These are phyloP conservation scores for Calonectria hongkongensis DNA, from an alignment of 2,329 filamentous ascomycete species.

Conservation along the genomic window DNA sequence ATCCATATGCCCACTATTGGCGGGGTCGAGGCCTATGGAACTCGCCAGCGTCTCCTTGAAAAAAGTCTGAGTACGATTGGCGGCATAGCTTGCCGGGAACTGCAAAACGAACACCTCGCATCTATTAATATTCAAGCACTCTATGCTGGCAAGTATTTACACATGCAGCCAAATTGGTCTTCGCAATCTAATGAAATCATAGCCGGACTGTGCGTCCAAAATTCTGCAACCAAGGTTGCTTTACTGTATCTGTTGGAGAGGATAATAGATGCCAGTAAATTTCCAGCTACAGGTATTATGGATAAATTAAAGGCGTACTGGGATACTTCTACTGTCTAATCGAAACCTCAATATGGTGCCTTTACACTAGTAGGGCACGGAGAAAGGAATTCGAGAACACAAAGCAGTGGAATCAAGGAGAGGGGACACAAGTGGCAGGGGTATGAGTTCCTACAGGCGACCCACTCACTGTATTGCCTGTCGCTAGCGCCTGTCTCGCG, in stretches of 20 bases:
- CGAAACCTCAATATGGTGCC: no score
- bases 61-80: constrained; percentile 11
- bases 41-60: constrained; percentile 2
- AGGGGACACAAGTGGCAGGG: no score
- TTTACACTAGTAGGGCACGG: no score
- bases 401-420: no score
- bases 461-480: no score
- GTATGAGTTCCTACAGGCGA: no score
- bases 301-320: not conserved
- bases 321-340: not conserved
- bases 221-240: not conserved
- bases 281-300: constrained; percentile 5
- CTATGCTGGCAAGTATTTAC: not conserved
- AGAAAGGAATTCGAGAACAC: no score
- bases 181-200: not conserved
- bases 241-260: not conserved
- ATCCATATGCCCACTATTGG: constrained; percentile 19
- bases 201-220: constrained; percentile 4
- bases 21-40: not conserved
- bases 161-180: no score
- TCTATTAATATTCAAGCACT: constrained; percentile 14
- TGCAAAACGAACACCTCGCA: constrained; percentile 1
- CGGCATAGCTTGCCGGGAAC: constrained; percentile 1
- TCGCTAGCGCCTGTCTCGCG: no score
- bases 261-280: constrained; percentile 9